phyloP scores from a whole-genome alignment of 345 rosid genomes.

The Cochlearia excelsa region DNA sequence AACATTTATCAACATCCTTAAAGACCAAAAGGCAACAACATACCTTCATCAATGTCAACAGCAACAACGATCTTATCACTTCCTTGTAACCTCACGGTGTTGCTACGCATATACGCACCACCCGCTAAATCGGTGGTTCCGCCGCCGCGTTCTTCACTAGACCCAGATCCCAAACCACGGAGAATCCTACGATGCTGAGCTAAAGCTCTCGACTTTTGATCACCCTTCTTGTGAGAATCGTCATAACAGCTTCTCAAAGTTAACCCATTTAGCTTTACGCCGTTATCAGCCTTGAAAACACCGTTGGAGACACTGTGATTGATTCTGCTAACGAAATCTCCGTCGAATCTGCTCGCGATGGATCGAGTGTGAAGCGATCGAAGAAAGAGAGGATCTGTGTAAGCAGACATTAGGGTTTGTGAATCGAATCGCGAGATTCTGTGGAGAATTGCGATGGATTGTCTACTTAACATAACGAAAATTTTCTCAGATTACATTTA shows the following conservation, averaged over 20 bases:
- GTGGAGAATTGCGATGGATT: constrained; percentile 27
- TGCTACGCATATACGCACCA: constrained; percentile 41
- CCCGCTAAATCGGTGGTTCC: constrained; percentile 38
- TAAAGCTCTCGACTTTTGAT: constrained; percentile 49
- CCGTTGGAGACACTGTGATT: constrained; percentile 15
- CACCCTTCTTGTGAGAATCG: constrained; percentile 35
- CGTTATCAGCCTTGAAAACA: constrained; percentile 18
- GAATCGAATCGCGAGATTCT: constrained; percentile 37
- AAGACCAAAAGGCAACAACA: constrained; percentile 6
- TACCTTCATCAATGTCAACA: constrained; percentile 96
- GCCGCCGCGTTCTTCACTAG: constrained; percentile 39
- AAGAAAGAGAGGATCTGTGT: constrained; percentile 22
- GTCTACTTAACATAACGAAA: constrained; percentile 52
- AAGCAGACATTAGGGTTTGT: constrained; percentile 38
- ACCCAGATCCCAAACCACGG: constrained; percentile 43
- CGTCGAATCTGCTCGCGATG: constrained; percentile 2
- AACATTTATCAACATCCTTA: constrained; percentile 7
- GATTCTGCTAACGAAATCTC: constrained; percentile 14
- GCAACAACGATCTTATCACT: constrained; percentile 72
- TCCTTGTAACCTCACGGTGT: constrained; percentile 42
- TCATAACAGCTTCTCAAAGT: constrained; percentile 46
- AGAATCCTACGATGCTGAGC: constrained; percentile 41
- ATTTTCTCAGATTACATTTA: constrained; percentile 41
- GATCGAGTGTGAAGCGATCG: constrained; percentile 39
- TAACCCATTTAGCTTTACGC: constrained; percentile 29